These are phyloP conservation scores for Cryptococcus floricola DNA, from an alignment of 1,284 basidiomycete species.

Conservation along the genomic window DNA sequence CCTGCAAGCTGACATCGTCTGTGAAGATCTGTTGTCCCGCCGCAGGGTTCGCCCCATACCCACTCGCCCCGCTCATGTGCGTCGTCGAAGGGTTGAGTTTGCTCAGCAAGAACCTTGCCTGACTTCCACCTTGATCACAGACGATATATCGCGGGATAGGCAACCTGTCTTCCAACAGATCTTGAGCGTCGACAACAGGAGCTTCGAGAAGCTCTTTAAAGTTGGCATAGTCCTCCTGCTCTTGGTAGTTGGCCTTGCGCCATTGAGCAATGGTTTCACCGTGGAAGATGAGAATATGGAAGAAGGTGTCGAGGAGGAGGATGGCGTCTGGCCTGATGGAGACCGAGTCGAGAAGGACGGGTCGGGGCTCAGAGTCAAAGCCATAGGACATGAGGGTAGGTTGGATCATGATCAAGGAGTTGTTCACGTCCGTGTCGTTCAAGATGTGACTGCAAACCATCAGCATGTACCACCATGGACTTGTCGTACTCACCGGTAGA, in stretches of 20 bases:
- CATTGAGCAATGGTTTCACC: constrained; percentile 96
- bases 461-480: neutral
- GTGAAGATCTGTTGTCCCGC: constrained; percentile 95
- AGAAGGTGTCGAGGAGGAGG: constrained; percentile 98
- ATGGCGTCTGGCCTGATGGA: constrained; percentile 97
- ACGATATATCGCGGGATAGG: constrained; percentile 98
- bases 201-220: constrained; percentile 89
- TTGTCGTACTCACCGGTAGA: constrained; percentile 67
- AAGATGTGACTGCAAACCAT: constrained; percentile 70
- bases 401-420: constrained; percentile 99
- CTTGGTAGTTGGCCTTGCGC: constrained; percentile 99
- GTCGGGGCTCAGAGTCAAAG: constrained; percentile 83
- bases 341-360: constrained; percentile 93
- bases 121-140: constrained; percentile 94
- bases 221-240: constrained; percentile 98
- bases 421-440: constrained; percentile 98
- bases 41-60: constrained; percentile 67
- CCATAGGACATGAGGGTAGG: constrained; percentile 99
- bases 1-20: constrained; percentile 94
- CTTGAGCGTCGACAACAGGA: constrained; percentile 70
- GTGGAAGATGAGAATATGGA: constrained; percentile 99
- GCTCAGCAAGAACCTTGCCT: constrained; percentile 92
- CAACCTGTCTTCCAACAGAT: constrained; percentile 89
- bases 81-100: constrained; percentile 98
- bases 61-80: constrained; percentile 73